phyloP scores from a whole-genome alignment of 2,329 filamentous ascomycete genomes.

The Chaetomiaceae sp. region DNA sequence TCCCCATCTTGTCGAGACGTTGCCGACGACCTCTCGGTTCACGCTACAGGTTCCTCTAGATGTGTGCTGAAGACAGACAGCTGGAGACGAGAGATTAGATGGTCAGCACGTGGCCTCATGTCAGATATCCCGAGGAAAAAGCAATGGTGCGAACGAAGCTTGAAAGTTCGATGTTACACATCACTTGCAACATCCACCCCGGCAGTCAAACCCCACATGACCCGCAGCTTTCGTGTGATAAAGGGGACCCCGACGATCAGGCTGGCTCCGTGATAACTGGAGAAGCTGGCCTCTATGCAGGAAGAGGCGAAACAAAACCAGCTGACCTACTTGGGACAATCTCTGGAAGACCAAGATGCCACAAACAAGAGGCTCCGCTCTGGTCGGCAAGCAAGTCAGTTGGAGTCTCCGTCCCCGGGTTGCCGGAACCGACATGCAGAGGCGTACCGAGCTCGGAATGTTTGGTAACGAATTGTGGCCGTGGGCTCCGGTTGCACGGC shows the following conservation, averaged over 20 bases:
- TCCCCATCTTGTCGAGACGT: slow-evolving; percentile 27
- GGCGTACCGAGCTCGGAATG: slow-evolving; percentile 2
- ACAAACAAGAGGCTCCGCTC: not conserved
- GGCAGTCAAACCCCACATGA: no score
- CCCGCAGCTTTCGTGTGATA: no score
- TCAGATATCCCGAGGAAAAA: not conserved
- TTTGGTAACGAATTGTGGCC: slow-evolving; percentile 7
- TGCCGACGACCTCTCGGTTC: not conserved
- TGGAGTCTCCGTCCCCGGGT: not conserved
- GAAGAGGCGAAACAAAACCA: no score
- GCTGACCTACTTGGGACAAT: not conserved
- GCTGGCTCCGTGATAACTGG: no score
- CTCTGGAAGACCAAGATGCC: not conserved
- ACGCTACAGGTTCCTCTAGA: no score
- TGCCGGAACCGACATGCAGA: not conserved
- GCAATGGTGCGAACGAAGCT: not conserved
- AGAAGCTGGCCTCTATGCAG: not conserved
- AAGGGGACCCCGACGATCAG: not conserved
- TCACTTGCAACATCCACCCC: not conserved
- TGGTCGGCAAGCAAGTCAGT: not conserved
- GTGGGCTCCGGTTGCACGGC: slow-evolving; percentile 5
- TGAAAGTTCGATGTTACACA: not conserved
- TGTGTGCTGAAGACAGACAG: not conserved
- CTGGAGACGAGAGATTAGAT: not conserved
- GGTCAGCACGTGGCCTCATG: slow-evolving; percentile 1